A percentile compares a stretch with the other conserved stretches of the same genome.
Evolutionary conservation across 2,329 filamentous ascomycete genomes (phyloP).

Genomic region (Cladophialophora bantiana): DNA sequence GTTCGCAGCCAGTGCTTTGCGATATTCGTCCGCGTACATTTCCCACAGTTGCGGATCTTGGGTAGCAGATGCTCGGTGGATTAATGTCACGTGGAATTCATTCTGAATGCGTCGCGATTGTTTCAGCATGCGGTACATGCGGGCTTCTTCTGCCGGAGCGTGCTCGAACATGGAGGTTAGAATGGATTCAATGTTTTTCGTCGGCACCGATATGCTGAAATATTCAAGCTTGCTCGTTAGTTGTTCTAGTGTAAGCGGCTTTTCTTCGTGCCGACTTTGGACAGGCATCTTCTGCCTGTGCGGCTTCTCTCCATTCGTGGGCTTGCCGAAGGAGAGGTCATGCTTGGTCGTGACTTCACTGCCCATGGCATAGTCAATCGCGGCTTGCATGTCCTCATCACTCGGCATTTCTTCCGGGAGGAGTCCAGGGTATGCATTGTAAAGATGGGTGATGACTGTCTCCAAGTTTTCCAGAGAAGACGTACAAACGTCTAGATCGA

Average conservation of each 20-base stretch:
- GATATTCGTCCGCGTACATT: conserved; percentile 69
- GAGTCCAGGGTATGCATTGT: conserved; percentile 78
- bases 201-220: conserved; percentile 65
- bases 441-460: conserved; percentile 73
- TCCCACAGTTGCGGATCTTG: conserved; percentile 76
- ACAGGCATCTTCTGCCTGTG: conserved; percentile 38
- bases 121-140: conserved; percentile 78
- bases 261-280: conserved; percentile 33
- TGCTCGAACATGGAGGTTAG: conserved; percentile 75
- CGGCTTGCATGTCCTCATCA: conserved; percentile 76
- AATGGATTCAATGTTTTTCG: conserved; percentile 59
- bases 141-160: conserved; percentile 61
- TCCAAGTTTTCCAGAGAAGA: conserved; percentile 89
- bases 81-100: conserved; percentile 93
- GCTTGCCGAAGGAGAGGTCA: conserved; percentile 69
- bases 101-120: conserved; percentile 76
- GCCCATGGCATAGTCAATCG: conserved; percentile 75
- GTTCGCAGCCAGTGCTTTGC: conserved; percentile 42
- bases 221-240: conserved; percentile 64
- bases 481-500: conserved; percentile 78
- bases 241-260: conserved; percentile 35
- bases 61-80: conserved; percentile 73
- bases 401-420: conserved; percentile 72
- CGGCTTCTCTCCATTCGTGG: conserved; percentile 53
- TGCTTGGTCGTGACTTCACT: conserved; percentile 77